These are phyloP conservation scores for Calonectria crousiana DNA, from an alignment of 2,329 filamentous ascomycete species.

Conservation along the genomic window DNA sequence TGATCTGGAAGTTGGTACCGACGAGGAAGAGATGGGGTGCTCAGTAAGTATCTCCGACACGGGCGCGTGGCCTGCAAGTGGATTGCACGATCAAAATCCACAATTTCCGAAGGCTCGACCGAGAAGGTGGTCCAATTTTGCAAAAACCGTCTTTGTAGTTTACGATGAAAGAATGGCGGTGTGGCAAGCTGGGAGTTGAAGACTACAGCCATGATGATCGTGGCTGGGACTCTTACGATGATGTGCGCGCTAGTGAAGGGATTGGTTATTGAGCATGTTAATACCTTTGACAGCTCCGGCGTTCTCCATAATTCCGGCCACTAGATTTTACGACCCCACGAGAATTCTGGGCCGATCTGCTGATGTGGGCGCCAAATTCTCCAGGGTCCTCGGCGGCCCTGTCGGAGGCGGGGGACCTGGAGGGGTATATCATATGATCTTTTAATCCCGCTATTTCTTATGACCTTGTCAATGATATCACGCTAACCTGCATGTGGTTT, in stretches of 20 bases:
- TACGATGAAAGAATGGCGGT: conserved; percentile 16
- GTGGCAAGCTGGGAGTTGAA: neutral
- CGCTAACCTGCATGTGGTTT: neutral
- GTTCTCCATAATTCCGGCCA: neutral
- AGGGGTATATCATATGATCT: conserved; percentile 6
- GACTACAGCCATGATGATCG: neutral
- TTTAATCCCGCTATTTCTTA: neutral
- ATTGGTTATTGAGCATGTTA: conserved; percentile 1
- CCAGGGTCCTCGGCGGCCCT: conserved; percentile 2
- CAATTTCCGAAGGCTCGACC: neutral
- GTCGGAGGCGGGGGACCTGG: neutral
- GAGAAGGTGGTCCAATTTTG: conserved; percentile 5
- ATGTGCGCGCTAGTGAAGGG: neutral
- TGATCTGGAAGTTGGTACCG: neutral
- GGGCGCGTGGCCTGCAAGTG: neutral
- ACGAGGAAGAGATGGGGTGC: neutral
- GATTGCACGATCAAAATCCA: neutral
- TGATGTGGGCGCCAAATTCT: conserved; percentile 3
- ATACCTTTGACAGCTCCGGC: neutral
- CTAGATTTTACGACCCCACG: neutral
- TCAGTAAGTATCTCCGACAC: neutral
- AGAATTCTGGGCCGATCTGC: conserved; percentile 20
- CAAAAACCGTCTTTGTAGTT: neutral
- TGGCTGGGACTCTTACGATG: conserved; percentile 5
- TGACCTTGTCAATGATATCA: neutral